These are phyloP conservation scores for Cucurbitaria berberidis DNA, from an alignment of 2,329 filamentous ascomycete genomes.

Conservation along the genomic window DNA sequence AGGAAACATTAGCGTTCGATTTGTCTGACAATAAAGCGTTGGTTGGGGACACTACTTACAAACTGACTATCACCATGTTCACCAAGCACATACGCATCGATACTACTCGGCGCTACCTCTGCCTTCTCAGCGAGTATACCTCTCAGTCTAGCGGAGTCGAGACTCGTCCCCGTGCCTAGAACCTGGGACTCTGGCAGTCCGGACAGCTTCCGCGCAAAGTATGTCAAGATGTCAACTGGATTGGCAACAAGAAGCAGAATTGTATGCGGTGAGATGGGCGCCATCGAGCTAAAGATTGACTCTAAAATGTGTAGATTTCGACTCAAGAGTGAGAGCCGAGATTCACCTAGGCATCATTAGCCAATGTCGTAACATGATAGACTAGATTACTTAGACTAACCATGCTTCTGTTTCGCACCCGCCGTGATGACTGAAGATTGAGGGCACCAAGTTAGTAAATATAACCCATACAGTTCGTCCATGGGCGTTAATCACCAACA, in stretches of 20 bases:
- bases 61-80: constrained; percentile 59
- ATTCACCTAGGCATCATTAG: constrained; percentile 47
- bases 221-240: constrained; percentile 62
- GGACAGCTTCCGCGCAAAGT: constrained; percentile 56
- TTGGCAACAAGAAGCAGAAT: constrained; percentile 62
- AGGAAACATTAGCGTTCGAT: not conserved
- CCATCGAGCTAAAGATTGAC: constrained; percentile 57
- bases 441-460: not conserved
- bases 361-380: not conserved
- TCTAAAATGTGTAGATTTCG: constrained; percentile 58
- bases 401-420: constrained; percentile 58
- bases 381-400: constrained; percentile 24
- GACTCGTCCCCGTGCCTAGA: constrained; percentile 60
- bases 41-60: constrained; percentile 40
- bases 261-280: constrained; percentile 55
- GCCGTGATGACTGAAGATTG: constrained; percentile 56
- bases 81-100: constrained; percentile 56
- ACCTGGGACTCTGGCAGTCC: constrained; percentile 58
- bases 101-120: constrained; percentile 48
- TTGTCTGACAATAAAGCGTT: not conserved
- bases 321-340: constrained; percentile 54
- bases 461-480: not conserved
- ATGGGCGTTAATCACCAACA: constrained; percentile 31
- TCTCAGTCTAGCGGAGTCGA: constrained; percentile 59
- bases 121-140: constrained; percentile 52